Conservation (phyloP, 106 monocot genomes). For the Iris macrosiphon region DNA sequence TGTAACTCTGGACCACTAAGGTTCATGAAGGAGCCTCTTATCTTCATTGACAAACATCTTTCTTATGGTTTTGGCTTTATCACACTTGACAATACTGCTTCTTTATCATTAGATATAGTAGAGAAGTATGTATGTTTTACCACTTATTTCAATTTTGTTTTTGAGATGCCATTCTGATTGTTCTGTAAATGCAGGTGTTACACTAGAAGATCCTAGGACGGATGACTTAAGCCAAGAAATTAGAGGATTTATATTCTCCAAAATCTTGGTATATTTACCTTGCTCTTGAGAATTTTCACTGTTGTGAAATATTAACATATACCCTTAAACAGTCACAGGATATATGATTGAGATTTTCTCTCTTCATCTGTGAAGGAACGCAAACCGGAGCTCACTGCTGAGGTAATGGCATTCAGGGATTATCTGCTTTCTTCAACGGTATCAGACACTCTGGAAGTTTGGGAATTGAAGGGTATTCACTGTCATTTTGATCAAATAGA, state of each 20-base stretch:
- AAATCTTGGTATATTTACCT: conserved; percentile 60
- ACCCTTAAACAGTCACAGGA: no score
- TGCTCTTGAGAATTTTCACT: conserved; percentile 1
- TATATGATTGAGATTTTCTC: background rate
- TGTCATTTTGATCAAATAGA: conserved; percentile 1
- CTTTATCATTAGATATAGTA: no score
- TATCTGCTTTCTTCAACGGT: conserved; percentile 78
- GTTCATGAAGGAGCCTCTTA: no score
- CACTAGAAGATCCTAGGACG: conserved; percentile 71
- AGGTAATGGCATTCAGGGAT: conserved; percentile 87
- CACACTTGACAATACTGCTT: no score
- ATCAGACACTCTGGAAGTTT: conserved; percentile 91
- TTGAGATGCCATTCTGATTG: no score
- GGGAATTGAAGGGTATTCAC: conserved; percentile 85
- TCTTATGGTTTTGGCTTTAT: no score
- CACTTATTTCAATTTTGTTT: no score
- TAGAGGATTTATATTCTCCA: conserved; percentile 98
- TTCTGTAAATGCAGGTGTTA: conserved; percentile 45
- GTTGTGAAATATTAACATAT: background rate
- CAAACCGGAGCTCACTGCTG: conserved; percentile 72
- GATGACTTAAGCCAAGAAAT: conserved; percentile 95
- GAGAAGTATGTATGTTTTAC: no score
- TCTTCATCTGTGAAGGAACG: conserved; percentile 39
- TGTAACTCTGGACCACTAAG: no score
- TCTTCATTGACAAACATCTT: no score